Percentiles rank a stretch among this genome's conserved stretches.
Evolutionary conservation across 495 filamentous ascomycete genomes (phyloP).

Genomic region (Venustampulla echinocandica): DNA sequence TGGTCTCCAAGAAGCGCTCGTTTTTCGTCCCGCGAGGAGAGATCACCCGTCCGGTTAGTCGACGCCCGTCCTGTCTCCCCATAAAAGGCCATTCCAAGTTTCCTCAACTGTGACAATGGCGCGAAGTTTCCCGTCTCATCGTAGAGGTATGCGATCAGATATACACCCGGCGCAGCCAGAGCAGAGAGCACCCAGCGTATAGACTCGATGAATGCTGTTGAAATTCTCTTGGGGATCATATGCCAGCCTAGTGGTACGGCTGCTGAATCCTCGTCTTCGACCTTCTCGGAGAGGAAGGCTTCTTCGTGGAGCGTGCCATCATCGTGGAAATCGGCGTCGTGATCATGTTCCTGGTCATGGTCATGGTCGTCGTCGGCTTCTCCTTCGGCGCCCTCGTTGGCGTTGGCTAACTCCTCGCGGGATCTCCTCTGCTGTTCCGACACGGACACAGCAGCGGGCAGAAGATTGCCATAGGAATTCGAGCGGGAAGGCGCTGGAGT

Average conservation of each 20-base stretch:
- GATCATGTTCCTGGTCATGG: conserved; percentile 29
- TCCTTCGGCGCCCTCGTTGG: too few relatives aligned
- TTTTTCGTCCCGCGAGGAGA: conserved; percentile 25
- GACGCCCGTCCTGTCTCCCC: conserved; percentile 26
- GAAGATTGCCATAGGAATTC: conserved; percentile 52
- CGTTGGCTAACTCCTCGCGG: too few relatives aligned
- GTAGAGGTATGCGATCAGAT: conserved; percentile 71
- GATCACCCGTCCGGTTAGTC: conserved; percentile 30
- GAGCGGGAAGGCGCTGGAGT: conserved; percentile 53
- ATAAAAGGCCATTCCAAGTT: conserved; percentile 30
- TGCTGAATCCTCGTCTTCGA: conserved; percentile 28
- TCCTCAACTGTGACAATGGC: conserved; percentile 51
- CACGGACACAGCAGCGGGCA: conserved; percentile 36
- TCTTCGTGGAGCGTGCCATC: conserved; percentile 49
- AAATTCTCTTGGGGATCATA: conserved; percentile 49
- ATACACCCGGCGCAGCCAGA: conserved; percentile 67
- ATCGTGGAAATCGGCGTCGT: conserved; percentile 30
- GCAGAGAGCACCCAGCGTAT: conserved; percentile 70
- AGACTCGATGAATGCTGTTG: conserved; percentile 49
- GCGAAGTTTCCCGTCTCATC: conserved; percentile 75
- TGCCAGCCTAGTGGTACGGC: conserved; percentile 36
- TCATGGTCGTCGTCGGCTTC: conserved; percentile 31
- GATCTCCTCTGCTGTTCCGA: too few relatives aligned
- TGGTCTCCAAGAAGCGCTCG: neutral
- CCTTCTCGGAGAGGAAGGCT: conserved; percentile 49